Conservation (phyloP, 441 rosid genomes). For the Jatropha multifida region DNA sequence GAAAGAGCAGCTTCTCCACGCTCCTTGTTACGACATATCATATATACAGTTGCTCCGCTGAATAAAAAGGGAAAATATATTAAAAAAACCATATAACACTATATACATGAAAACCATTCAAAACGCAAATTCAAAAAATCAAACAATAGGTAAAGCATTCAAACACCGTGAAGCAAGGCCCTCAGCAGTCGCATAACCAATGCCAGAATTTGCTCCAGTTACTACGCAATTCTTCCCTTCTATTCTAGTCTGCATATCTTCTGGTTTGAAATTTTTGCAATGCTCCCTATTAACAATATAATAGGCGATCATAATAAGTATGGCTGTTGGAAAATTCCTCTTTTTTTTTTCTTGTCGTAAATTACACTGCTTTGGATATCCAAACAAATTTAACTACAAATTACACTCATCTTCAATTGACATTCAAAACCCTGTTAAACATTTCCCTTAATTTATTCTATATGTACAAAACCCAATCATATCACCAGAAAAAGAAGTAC, state of each 20-base stretch:
- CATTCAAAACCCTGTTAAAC: neutral
- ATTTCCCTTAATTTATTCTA: neutral
- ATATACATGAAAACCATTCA: neutral
- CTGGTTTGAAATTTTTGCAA: conserved; percentile 61
- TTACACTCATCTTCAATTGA: neutral
- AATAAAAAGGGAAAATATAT: conserved; percentile 6
- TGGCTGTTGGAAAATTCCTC: too few relatives aligned
- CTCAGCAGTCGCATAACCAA: conserved; percentile 86
- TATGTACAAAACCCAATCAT: neutral
- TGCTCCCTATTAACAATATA: conserved; percentile 45
- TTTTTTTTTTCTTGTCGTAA: too few relatives aligned
- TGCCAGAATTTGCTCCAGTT: conserved; percentile 90
- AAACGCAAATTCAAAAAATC: neutral
- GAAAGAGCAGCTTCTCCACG: conserved; percentile 81
- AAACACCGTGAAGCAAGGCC: conserved; percentile 82
- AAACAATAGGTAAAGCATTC: conserved; percentile 2
- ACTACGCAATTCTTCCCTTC: conserved; percentile 82
- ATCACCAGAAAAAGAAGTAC: neutral
- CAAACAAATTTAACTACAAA: neutral
- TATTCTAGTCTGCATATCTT: conserved; percentile 58
- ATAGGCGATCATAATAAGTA: neutral
- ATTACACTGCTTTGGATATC: neutral
- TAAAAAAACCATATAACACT: neutral
- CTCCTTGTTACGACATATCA: conserved; percentile 84
- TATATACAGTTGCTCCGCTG: conserved; percentile 87